Evolutionary conservation across 441 rosid genomes (phyloP).

Genomic region (Theobroma grandiflorum): DNA sequence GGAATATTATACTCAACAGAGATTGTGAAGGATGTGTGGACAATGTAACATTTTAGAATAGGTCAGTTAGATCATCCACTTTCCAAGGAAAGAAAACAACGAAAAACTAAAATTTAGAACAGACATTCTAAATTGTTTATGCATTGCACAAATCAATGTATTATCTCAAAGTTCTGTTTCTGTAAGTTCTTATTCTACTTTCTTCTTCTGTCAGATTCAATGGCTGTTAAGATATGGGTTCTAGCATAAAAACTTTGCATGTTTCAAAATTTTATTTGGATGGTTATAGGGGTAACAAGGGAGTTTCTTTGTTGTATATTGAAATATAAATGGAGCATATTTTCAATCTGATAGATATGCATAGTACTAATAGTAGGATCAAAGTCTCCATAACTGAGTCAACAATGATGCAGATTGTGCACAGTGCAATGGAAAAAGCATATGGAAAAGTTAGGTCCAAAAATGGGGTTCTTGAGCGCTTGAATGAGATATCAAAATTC

Average conservation of each 20-base stretch:
- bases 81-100: constrained; percentile 20
- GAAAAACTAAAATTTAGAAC: neutral
- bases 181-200: neutral
- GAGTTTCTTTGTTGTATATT: constrained; percentile 3
- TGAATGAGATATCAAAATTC: constrained; percentile 79
- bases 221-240: neutral
- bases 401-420: constrained; percentile 84
- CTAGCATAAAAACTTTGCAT: neutral
- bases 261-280: neutral
- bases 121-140: neutral
- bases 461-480: constrained; percentile 67
- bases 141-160: neutral
- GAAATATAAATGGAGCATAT: constrained; percentile 55
- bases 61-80: constrained; percentile 39
- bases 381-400: constrained; percentile 73
- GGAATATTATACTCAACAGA: neutral
- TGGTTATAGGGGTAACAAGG: neutral
- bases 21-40: neutral
- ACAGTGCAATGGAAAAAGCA: constrained; percentile 79
- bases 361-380: constrained; percentile 40
- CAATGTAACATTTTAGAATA: constrained; percentile 19
- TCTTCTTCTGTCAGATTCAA: neutral
- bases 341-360: constrained; percentile 47
- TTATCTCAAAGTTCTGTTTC: neutral
- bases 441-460: constrained; percentile 74